phyloP scores from a whole-genome alignment of 345 rosid genomes.

The Brassica juncea region DNA sequence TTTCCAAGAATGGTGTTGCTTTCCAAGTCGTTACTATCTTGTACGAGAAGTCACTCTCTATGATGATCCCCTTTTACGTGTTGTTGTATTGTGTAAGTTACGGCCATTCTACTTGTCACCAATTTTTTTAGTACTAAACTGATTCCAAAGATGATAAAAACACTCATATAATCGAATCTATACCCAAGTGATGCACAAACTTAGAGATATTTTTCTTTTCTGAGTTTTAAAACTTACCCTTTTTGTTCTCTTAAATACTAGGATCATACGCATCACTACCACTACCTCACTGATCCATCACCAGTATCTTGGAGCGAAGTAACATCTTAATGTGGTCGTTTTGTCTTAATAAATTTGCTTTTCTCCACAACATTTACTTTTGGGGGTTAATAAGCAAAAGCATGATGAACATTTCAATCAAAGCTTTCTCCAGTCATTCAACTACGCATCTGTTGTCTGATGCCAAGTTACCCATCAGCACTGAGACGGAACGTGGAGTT shows the following conservation, averaged over 20 bases:
- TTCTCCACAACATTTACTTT: conserved; percentile 20
- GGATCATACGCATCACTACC: not conserved
- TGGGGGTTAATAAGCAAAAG: conserved; percentile 14
- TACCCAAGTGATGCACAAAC: not conserved
- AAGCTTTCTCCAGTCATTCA: not conserved
- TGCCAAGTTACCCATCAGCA: conserved; percentile 14
- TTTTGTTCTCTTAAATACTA: not conserved
- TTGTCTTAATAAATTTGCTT: not conserved
- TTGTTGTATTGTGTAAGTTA: not conserved
- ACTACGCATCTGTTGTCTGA: not conserved
- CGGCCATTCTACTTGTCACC: not conserved
- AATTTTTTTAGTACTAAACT: not conserved
- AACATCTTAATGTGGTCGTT: not conserved
- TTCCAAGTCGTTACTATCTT: not conserved
- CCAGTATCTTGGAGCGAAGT: not conserved
- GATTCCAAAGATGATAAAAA: not conserved
- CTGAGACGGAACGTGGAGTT: not conserved
- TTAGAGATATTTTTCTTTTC: not conserved
- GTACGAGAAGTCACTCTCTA: not conserved
- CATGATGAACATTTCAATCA: conserved; percentile 7
- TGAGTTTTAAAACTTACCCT: not conserved
- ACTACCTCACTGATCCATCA: not conserved
- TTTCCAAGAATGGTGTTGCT: not conserved
- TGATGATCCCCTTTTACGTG: not conserved
- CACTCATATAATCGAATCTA: not conserved